Base-by-base conservation (phyloP, 306 rosid genomes). In the Rubus idaeus region DNA sequence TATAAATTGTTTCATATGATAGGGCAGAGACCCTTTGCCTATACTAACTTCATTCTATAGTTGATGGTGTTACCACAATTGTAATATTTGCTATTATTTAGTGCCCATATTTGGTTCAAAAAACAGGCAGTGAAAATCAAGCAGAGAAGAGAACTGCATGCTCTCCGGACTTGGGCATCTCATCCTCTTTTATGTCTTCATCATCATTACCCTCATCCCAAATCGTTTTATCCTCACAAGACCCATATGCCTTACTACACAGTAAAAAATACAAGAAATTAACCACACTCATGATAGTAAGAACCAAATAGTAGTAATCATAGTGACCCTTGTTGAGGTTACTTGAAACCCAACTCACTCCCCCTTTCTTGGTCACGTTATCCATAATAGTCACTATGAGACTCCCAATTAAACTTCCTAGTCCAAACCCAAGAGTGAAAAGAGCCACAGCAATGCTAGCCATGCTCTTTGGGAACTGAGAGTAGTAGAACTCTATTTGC, bases 381-480 rank as follows among this genome's bases (percentile, higher is more conserved):
- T 82, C 49, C 63, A 88, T 82, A 74, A 78, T 42, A 69, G 57
- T 82, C 5, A 91, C 84, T 1, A 88, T 71, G 13, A 94, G 70
- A 35, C 81, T 80, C 5, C 82, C 93, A 21, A 89, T 1, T 79
- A 92, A 39, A 77, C 78, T 89, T 50, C 96, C 97, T 9, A 79
- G 23, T 26, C 88, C 91, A 73, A 86, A 40, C 30, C 97, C 88
- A 46, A 92, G 63, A 6, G 83, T 0, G 4, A 81, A 77, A 56
- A 94, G 83, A 10, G 92, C 53, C 82, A 91, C 52, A 20, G 89
- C 96, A 67, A 94, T 84, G 79, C 97, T 91, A 0, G 93, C 77
- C 96, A 91, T 89, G 74, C 80, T 86, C 58, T 79, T 88, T 11
- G 98, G 98, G 66, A 91, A 78, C 66, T 90, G 89, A 26, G 94